Evolutionary conservation across 2,329 filamentous ascomycete genomes (phyloP).

Genomic region (Byssothecium circinans): DNA sequence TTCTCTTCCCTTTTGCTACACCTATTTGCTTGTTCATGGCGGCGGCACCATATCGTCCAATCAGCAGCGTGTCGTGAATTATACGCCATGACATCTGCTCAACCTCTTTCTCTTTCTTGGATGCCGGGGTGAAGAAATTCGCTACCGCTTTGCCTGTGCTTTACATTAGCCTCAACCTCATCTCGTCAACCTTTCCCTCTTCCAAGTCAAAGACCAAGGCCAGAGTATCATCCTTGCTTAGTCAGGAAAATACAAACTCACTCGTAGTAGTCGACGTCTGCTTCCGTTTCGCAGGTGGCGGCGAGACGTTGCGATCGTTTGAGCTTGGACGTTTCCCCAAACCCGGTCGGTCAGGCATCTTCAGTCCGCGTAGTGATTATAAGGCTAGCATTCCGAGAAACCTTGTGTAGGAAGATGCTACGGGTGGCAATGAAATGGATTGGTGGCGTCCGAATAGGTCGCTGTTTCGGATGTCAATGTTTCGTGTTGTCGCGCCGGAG

Average conservation of each 20-base stretch:
- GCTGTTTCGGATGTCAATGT: no score
- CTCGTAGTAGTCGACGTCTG: constrained; percentile 58
- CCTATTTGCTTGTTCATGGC: no score
- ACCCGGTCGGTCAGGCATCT: constrained; percentile 23
- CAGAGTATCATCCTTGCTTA: no score
- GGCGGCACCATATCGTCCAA: constrained; percentile 67
- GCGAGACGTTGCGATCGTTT: constrained; percentile 54
- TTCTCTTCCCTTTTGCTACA: constrained; percentile 24
- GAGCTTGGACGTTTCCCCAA: constrained; percentile 42
- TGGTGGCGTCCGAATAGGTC: no score
- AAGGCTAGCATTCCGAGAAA: no score
- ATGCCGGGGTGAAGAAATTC: constrained; percentile 85
- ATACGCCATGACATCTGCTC: constrained; percentile 71
- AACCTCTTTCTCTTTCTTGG: constrained; percentile 71
- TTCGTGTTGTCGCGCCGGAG: neutral
- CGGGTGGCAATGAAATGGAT: no score
- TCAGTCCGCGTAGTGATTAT: neutral
- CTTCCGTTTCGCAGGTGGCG: constrained; percentile 59
- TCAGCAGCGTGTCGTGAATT: constrained; percentile 70
- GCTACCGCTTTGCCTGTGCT: constrained; percentile 67
- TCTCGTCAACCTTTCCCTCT: neutral
- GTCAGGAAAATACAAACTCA: constrained; percentile 43
- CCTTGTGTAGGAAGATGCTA: no score
- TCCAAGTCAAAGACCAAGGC: no score
- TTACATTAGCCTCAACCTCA: no score